phyloP scores from a whole-genome alignment of 352 stramenopile genomes.

The Plasmopara viticola region DNA sequence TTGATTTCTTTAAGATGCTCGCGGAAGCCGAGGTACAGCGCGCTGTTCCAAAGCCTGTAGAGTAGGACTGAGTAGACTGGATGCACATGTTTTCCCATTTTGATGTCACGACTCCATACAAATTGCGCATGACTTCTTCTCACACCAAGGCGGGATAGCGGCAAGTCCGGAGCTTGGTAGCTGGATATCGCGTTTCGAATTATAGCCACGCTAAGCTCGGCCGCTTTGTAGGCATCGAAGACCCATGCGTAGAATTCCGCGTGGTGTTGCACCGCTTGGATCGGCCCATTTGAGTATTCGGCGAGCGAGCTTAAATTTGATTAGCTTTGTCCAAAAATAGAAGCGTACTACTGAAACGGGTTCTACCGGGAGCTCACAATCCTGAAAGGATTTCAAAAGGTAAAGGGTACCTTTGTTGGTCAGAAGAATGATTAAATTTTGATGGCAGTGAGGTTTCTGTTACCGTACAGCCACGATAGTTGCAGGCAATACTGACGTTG shows the following conservation, averaged over 20 bases:
- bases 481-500: neutral
- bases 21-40: neutral
- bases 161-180: neutral
- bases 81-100: neutral
- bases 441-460: neutral
- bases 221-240: neutral
- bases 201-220: neutral
- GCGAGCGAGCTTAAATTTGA: conserved; percentile 1
- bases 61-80: neutral
- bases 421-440: neutral
- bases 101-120: neutral
- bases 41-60: neutral
- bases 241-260: neutral
- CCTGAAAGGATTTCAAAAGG: neutral
- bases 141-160: neutral
- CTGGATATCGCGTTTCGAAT: neutral
- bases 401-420: neutral
- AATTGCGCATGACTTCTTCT: neutral
- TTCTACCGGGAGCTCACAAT: neutral
- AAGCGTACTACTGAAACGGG: neutral
- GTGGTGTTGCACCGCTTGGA: neutral
- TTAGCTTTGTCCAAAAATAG: conserved; percentile 21
- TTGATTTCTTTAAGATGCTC: neutral
- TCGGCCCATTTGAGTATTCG: neutral
- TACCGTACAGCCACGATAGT: neutral